phyloP scores from a whole-genome alignment of 78 protist species.

The Planoprotostelium fungivorum region DNA sequence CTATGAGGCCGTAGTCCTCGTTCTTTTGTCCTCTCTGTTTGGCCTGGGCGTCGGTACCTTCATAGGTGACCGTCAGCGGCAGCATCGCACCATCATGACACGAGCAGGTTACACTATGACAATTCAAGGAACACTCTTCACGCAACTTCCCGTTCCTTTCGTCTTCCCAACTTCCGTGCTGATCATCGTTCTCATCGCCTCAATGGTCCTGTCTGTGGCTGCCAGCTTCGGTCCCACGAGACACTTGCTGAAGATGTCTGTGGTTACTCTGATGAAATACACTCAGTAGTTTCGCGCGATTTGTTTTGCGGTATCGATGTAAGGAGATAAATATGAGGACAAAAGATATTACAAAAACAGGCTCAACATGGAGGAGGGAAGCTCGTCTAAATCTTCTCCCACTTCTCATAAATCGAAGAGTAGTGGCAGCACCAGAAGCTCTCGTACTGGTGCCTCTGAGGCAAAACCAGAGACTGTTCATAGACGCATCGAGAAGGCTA shows the following conservation, averaged over 20 bases:
- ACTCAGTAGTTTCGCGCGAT: too few relatives aligned
- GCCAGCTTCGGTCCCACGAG: conserved; percentile 59
- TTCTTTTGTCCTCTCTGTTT: conserved; percentile 75
- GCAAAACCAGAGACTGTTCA: too few relatives aligned
- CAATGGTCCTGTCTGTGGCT: conserved; percentile 46
- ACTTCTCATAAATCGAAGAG: too few relatives aligned
- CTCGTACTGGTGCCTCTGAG: too few relatives aligned
- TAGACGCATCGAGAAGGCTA: too few relatives aligned
- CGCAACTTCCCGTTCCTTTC: conserved; percentile 81
- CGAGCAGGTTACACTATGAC: conserved; percentile 63
- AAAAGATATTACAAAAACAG: too few relatives aligned
- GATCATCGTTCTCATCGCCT: conserved; percentile 23
- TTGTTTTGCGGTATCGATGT: too few relatives aligned
- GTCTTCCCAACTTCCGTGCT: conserved; percentile 69
- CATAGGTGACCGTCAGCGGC: conserved; percentile 21
- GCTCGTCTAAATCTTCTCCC: too few relatives aligned
- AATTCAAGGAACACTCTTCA: conserved; percentile 70
- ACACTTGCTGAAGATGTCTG: conserved; percentile 35
- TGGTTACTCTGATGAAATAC: conserved; percentile 38
- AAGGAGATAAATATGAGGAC: too few relatives aligned
- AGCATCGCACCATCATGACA: conserved; percentile 27
- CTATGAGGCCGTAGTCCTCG: conserved; percentile 86
- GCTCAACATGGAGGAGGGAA: too few relatives aligned
- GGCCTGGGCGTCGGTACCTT: conserved; percentile 74
- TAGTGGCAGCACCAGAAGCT: too few relatives aligned